Percentiles rank a stretch among this genome's conserved stretches.
Evolutionary conservation across 768 basidiomycete genomes (phyloP).

Genomic region (Tulasnella sp.): DNA sequence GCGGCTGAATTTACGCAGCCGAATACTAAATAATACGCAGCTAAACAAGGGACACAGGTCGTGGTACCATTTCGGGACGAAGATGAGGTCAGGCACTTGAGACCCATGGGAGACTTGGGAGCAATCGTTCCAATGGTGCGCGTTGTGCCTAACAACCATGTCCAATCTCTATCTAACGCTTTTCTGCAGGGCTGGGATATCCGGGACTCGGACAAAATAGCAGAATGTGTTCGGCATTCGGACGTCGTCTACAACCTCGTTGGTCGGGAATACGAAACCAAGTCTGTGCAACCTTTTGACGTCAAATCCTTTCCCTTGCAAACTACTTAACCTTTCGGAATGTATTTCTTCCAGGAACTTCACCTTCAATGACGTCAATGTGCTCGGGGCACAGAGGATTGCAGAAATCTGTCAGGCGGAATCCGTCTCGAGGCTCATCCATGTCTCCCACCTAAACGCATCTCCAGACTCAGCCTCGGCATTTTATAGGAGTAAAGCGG

Average conservation of each 20-base stretch:
- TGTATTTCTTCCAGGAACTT: slow-evolving; percentile 56
- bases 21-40: slow-evolving; percentile 35
- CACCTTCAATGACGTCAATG: slow-evolving; percentile 68
- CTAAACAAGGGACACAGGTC: slow-evolving; percentile 85
- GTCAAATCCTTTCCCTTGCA: not conserved
- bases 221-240: slow-evolving; percentile 87
- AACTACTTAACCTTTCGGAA: not conserved
- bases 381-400: slow-evolving; percentile 71
- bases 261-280: slow-evolving; percentile 89
- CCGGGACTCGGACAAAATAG: slow-evolving; percentile 79
- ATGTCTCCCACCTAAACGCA: slow-evolving; percentile 93
- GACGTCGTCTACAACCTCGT: slow-evolving; percentile 95
- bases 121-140: slow-evolving; percentile 89
- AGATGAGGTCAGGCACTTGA: slow-evolving; percentile 80
- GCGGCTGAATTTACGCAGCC: not conserved
- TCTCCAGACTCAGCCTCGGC: slow-evolving; percentile 60
- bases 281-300: slow-evolving; percentile 39
- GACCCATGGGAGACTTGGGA: slow-evolving; percentile 92
- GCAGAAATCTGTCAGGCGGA: slow-evolving; percentile 66
- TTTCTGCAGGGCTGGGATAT: slow-evolving; percentile 89
- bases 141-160: too few relatives aligned
- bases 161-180: too few relatives aligned
- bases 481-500: slow-evolving; percentile 82
- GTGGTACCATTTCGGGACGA: slow-evolving; percentile 92
- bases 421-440: slow-evolving; percentile 78